Evolutionary conservation across 148 eudicot species (phyloP).

Genomic region (Arctostaphylos glauca): DNA sequence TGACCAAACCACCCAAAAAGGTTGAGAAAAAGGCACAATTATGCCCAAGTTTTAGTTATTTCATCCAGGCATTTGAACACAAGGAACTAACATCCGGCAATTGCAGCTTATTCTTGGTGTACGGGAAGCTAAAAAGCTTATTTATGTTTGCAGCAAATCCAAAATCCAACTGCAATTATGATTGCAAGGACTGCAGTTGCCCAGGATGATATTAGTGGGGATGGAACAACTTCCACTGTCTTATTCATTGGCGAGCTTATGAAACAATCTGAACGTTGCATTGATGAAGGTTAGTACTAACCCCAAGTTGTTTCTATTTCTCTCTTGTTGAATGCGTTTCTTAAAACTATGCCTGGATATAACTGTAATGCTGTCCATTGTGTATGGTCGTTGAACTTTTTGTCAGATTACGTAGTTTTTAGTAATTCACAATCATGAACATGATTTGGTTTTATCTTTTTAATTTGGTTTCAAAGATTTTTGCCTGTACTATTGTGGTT

Average conservation of each 20-base stretch:
- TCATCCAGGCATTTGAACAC: neutral
- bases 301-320: neutral
- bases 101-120: slow-evolving; percentile 2
- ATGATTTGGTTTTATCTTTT: neutral
- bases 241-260: slow-evolving; percentile 98
- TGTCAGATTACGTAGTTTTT: neutral
- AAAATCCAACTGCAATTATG: slow-evolving; percentile 97
- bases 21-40: neutral
- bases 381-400: neutral
- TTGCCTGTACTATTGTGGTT: neutral
- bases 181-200: slow-evolving; percentile 99
- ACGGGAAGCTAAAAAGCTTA: neutral
- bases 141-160: slow-evolving; percentile 73
- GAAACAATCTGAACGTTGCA: slow-evolving; percentile 95
- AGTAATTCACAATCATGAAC: neutral
- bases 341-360: neutral
- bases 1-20: neutral
- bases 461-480: neutral
- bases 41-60: neutral
- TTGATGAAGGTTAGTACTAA: slow-evolving; percentile 73
- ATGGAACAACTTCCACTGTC: slow-evolving; percentile 96
- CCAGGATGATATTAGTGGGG: slow-evolving; percentile 97
- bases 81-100: neutral
- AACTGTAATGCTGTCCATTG: neutral
- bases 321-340: neutral